These are phyloP conservation scores for Protomyces arabidopsidicola DNA, from an alignment of 1,139 yeast species.

Conservation along the genomic window DNA sequence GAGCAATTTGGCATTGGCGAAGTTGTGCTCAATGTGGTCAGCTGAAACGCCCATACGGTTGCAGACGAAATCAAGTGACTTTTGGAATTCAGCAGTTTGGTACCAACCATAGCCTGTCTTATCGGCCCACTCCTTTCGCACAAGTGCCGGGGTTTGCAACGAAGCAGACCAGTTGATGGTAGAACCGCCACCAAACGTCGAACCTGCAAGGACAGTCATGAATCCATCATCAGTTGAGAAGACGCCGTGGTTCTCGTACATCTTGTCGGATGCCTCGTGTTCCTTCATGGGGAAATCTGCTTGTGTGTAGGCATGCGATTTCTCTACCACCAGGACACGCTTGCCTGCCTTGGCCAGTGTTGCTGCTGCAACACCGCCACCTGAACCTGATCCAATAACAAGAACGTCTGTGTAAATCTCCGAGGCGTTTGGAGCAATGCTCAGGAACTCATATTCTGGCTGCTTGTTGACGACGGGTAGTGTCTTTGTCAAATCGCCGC, in stretches of 20 bases:
- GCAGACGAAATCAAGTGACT: conserved; percentile 50
- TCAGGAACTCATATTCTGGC: conserved; percentile 20
- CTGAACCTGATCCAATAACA: conserved; percentile 56
- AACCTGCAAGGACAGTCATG: conserved; percentile 49
- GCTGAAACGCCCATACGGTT: conserved; percentile 51
- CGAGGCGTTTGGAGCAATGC: conserved; percentile 21
- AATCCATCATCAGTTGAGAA: conserved; percentile 42
- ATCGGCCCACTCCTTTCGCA: conserved; percentile 53
- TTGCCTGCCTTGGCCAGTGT: conserved; percentile 48
- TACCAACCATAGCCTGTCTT: conserved; percentile 51
- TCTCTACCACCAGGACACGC: conserved; percentile 51
- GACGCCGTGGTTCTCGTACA: conserved; percentile 48
- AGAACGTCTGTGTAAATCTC: conserved; percentile 42
- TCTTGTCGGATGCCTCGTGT: conserved; percentile 41
- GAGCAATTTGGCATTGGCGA: conserved; percentile 47
- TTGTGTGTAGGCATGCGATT: conserved; percentile 48
- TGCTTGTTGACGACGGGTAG: neutral
- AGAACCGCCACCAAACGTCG: conserved; percentile 59
- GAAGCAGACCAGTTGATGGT: conserved; percentile 63
- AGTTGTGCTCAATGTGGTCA: conserved; percentile 47
- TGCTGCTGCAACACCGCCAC: conserved; percentile 57
- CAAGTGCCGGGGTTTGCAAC: conserved; percentile 51
- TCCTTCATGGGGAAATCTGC: conserved; percentile 46
- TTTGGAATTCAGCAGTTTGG: conserved; percentile 47
- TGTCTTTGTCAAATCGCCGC: conserved; percentile 3